Conservation (phyloP, 129 eudicot species). For the Smallanthus sonchifolius region DNA sequence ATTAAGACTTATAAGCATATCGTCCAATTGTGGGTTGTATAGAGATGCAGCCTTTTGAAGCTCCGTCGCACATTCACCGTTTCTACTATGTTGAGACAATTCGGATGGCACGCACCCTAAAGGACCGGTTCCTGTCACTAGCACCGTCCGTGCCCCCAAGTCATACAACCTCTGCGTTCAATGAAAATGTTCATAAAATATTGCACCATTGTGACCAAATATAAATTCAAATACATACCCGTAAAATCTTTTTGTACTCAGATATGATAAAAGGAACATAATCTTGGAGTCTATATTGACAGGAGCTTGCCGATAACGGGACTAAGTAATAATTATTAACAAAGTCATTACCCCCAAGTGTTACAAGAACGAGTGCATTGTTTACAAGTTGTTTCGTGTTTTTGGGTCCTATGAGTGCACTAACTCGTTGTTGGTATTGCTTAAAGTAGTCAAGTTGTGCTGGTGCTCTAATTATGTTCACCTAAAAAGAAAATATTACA, state of each 20-base stretch:
- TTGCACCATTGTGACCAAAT: constrained; percentile 9
- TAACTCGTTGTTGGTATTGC: constrained; percentile 49
- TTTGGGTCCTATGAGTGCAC: constrained; percentile 40
- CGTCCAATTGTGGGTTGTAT: constrained; percentile 64
- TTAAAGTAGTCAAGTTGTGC: constrained; percentile 49
- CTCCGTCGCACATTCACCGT: constrained; percentile 63
- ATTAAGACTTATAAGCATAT: constrained; percentile 53
- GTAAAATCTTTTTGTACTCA: constrained; percentile 49
- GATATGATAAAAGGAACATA: constrained; percentile 48
- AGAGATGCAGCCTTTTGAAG: constrained; percentile 58
- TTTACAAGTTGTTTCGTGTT: constrained; percentile 32
- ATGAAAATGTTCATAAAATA: neutral
- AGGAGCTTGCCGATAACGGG: constrained; percentile 55
- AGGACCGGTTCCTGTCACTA: constrained; percentile 89
- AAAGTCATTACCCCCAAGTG: constrained; percentile 81
- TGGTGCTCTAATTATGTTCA: constrained; percentile 48
- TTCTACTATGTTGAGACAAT: constrained; percentile 57
- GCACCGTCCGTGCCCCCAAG: constrained; percentile 68
- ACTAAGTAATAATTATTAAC: constrained; percentile 69
- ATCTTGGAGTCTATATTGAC: constrained; percentile 45
- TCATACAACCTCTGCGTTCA: constrained; percentile 55
- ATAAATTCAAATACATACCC: constrained; percentile 24
- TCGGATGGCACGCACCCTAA: constrained; percentile 93
- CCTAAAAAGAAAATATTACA: constrained; percentile 20
- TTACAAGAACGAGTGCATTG: constrained; percentile 46